Conservation (phyloP, 73 alveolate genomes). For the Paramecium caudatum region DNA sequence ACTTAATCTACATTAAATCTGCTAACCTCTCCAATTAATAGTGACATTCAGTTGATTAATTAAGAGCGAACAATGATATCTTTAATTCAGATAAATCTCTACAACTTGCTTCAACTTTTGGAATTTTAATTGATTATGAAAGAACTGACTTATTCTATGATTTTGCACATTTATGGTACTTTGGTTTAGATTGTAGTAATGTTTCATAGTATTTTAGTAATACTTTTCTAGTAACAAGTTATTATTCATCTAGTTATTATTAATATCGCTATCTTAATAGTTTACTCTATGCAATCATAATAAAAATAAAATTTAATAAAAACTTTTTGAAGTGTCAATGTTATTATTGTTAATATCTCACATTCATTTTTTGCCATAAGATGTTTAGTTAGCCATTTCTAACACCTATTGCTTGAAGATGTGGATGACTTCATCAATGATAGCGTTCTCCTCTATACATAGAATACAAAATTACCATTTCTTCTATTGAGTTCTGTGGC, state of each 20-base stretch:
- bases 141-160: background rate
- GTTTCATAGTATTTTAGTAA: background rate
- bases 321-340: too few relatives aligned
- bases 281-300: constrained; percentile 21
- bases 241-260: constrained; percentile 11
- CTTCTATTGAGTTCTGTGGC: constrained; percentile 61
- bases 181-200: background rate
- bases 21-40: background rate
- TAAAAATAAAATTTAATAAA: background rate
- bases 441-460: constrained; percentile 60
- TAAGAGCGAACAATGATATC: background rate
- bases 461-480: background rate
- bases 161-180: background rate
- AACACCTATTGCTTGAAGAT: constrained; percentile 53
- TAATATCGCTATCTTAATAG: constrained; percentile 12
- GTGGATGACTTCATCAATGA: constrained; percentile 67
- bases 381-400: constrained; percentile 60
- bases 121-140: constrained; percentile 9
- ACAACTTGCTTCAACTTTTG: constrained; percentile 12
- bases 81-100: background rate
- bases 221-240: background rate
- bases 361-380: constrained; percentile 55
- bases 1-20: background rate
- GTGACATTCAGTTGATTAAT: background rate
- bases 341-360: background rate